Evolutionary conservation across 2,329 filamentous ascomycete species (phyloP).

Genomic region (Penicillium sp.): DNA sequence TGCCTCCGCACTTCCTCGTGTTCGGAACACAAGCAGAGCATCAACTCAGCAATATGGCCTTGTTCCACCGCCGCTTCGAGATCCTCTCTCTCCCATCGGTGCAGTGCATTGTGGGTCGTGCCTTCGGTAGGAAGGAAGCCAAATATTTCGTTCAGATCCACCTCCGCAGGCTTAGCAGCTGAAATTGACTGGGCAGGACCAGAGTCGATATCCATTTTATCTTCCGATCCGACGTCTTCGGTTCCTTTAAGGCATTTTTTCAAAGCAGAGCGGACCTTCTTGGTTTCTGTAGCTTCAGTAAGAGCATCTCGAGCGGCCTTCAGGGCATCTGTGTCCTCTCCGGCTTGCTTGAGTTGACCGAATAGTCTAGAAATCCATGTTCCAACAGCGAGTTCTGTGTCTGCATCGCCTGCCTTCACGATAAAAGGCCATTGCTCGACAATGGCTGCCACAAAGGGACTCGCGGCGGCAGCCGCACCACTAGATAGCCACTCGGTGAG

Average conservation of each 20-base stretch:
- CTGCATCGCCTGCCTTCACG: conserved; percentile 54
- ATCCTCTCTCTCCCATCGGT: conserved; percentile 74
- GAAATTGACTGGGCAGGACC: conserved; percentile 4
- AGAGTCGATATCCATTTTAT: conserved; percentile 26
- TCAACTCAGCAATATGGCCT: conserved; percentile 69
- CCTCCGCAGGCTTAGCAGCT: conserved; percentile 22
- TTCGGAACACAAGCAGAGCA: conserved; percentile 75
- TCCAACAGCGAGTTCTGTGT: conserved; percentile 54
- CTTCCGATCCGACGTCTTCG: conserved; percentile 18
- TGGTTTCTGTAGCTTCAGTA: conserved; percentile 43
- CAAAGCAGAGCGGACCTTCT: conserved; percentile 37
- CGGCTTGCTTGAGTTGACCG: conserved; percentile 56
- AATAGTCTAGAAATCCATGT: conserved; percentile 64
- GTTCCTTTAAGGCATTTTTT: conserved; percentile 44
- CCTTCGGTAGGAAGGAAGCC: conserved; percentile 52
- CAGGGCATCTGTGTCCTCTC: conserved; percentile 55
- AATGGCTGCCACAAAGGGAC: conserved; percentile 70
- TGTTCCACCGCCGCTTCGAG: conserved; percentile 80
- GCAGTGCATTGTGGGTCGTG: conserved; percentile 51
- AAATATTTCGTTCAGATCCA: conserved; percentile 59
- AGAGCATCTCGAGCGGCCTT: conserved; percentile 52
- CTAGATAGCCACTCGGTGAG: conserved; percentile 45
- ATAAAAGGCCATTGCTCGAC: conserved; percentile 79
- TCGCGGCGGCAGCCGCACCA: conserved; percentile 51
- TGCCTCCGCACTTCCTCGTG: conserved; percentile 79